Evolutionary conservation across 176 grass and related monocot species (phyloP).

Genomic region (Triticum dicoccoides): DNA sequence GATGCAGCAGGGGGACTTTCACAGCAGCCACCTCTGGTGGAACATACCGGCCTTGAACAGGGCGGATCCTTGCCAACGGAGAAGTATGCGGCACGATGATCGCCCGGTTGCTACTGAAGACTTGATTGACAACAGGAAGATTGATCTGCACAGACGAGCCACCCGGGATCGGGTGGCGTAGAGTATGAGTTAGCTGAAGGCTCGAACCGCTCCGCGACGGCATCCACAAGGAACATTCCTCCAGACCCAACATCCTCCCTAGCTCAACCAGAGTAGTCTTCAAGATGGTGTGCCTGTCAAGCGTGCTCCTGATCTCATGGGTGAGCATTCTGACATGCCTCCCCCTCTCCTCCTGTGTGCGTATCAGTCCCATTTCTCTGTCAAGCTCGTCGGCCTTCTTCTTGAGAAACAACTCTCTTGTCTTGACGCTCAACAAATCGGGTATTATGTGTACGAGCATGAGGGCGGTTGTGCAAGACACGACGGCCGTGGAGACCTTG

Average conservation of each 20-base stretch:
- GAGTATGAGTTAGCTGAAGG: constrained; percentile 64
- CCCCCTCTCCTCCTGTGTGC: constrained; percentile 65
- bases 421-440: constrained; percentile 68
- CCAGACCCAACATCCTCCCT: constrained; percentile 50
- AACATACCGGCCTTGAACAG: constrained; percentile 41
- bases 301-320: constrained; percentile 70
- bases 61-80: constrained; percentile 56
- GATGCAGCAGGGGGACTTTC: constrained; percentile 38
- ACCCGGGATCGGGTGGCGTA: constrained; percentile 50
- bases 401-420: constrained; percentile 61
- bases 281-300: constrained; percentile 69
- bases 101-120: constrained; percentile 58
- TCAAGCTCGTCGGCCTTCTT: constrained; percentile 69
- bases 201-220: constrained; percentile 52
- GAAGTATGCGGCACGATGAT: constrained; percentile 59
- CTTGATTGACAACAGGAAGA: constrained; percentile 61
- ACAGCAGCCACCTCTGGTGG: constrained; percentile 54
- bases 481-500: constrained; percentile 58
- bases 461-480: constrained; percentile 62
- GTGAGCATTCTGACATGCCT: constrained; percentile 75
- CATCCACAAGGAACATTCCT: constrained; percentile 71
- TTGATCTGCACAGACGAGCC: constrained; percentile 47
- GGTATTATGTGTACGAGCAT: constrained; percentile 79
- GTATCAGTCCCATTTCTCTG: constrained; percentile 65
- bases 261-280: constrained; percentile 72